A percentile compares a stretch with the other conserved stretches of the same genome.
Conservation (phyloP, 306 rosid species). For the Vigna radiata region DNA sequence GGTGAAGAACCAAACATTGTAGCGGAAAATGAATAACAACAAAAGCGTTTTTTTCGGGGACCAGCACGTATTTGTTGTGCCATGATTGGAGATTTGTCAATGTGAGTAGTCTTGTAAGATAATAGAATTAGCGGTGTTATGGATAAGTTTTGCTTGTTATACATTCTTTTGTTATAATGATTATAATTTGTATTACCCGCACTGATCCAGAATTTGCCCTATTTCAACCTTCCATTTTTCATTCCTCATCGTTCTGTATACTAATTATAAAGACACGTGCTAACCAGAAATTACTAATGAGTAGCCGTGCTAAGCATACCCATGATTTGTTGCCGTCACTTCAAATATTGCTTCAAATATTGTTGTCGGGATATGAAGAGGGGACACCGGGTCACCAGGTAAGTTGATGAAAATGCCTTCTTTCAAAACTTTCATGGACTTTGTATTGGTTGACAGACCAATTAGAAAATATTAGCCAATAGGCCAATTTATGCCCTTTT, state of each 20-base stretch:
- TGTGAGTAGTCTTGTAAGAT: conserved; percentile 47
- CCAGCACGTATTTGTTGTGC: neutral
- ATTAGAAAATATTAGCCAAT: too few species aligned
- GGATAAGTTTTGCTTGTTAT: conserved; percentile 38
- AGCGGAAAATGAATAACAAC: conserved; percentile 76
- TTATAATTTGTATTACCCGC: conserved; percentile 31
- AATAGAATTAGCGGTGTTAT: conserved; percentile 45
- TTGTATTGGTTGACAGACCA: too few species aligned
- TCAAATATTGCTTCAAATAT: too few species aligned
- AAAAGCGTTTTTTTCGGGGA: conserved; percentile 11
- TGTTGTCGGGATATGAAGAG: too few species aligned
- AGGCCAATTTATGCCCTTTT: too few species aligned
- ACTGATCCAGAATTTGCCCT: conserved; percentile 41
- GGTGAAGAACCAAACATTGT: conserved; percentile 85
- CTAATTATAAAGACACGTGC: neutral
- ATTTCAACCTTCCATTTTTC: conserved; percentile 25
- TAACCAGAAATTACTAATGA: neutral
- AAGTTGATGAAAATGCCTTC: too few species aligned
- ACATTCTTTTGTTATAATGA: conserved; percentile 45
- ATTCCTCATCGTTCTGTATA: conserved; percentile 16
- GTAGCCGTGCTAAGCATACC: too few species aligned
- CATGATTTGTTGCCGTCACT: too few species aligned
- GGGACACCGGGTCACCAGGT: too few species aligned
- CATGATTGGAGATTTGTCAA: conserved; percentile 34
- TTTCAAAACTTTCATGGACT: too few species aligned